A percentile compares a stretch with the other conserved stretches of the same genome.
phyloP scores from a whole-genome alignment of 345 rosid species.

The Abelmoschus esculentus region DNA sequence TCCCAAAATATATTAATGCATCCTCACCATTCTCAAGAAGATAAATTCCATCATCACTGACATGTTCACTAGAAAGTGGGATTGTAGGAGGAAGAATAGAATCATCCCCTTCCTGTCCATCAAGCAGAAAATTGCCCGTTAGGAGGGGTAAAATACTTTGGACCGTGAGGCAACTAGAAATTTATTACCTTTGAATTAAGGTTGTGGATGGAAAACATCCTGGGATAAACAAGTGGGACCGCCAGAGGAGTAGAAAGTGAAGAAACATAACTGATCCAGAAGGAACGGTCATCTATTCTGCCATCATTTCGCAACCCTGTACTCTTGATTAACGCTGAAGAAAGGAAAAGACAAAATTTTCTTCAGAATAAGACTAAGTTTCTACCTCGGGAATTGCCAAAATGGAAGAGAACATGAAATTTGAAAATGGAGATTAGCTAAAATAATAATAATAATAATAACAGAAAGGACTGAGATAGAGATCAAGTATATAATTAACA shows the following conservation, averaged over 20 bases:
- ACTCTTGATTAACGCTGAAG: constrained; percentile 77
- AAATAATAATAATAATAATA: not conserved
- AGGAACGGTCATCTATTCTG: constrained; percentile 84
- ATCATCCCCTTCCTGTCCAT: constrained; percentile 51
- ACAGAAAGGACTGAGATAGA: too few relatives aligned
- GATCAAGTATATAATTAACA: not conserved
- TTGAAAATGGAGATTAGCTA: not conserved
- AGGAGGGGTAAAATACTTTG: constrained; percentile 7
- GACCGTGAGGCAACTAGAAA: not conserved
- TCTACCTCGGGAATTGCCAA: not conserved
- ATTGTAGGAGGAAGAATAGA: constrained; percentile 49
- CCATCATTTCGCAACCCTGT: constrained; percentile 69
- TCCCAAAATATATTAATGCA: constrained; percentile 76
- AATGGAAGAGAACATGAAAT: not conserved
- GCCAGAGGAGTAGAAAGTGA: constrained; percentile 70
- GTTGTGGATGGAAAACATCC: too few relatives aligned
- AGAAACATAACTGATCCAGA: constrained; percentile 69
- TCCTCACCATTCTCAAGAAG: constrained; percentile 94
- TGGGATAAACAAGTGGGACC: constrained; percentile 9
- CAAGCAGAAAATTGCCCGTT: constrained; percentile 8
- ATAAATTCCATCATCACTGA: constrained; percentile 75
- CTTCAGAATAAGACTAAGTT: not conserved
- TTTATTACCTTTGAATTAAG: not conserved
- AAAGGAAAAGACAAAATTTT: not conserved
- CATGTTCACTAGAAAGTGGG: constrained; percentile 79